Percentiles rank a stretch among this genome's conserved stretches.
Evolutionary conservation across 2,329 filamentous ascomycete genomes (phyloP).

Genomic region (Cadophora luteo-olivacea): DNA sequence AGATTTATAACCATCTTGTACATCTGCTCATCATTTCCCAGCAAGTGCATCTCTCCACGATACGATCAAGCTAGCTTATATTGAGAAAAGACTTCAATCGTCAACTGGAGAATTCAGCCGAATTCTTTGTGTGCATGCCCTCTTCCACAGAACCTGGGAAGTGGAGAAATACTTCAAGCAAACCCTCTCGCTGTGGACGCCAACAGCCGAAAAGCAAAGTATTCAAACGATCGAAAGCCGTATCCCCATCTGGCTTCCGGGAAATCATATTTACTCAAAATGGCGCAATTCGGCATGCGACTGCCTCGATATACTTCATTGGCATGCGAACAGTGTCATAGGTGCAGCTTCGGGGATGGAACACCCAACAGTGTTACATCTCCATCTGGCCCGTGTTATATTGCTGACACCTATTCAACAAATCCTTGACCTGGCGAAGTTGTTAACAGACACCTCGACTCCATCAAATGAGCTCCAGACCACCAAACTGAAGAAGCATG

Average conservation of each 20-base stretch:
- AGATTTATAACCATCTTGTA: neutral
- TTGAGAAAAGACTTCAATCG: conserved; percentile 53
- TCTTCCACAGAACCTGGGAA: conserved; percentile 57
- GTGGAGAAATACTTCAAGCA: conserved; percentile 52
- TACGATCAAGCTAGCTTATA: conserved; percentile 54
- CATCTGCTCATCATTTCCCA: conserved; percentile 6
- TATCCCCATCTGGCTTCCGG: conserved; percentile 53
- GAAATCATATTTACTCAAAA: conserved; percentile 53
- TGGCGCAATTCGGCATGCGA: conserved; percentile 53
- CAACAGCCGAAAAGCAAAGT: conserved; percentile 49
- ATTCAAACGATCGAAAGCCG: conserved; percentile 44
- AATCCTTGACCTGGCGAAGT: conserved; percentile 33
- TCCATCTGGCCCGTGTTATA: conserved; percentile 51
- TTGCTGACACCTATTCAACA: conserved; percentile 47
- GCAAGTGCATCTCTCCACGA: conserved; percentile 48
- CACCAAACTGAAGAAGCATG: conserved; percentile 38
- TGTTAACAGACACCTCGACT: conserved; percentile 20
- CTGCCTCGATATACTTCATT: conserved; percentile 51
- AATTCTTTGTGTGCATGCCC: conserved; percentile 55
- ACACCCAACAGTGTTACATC: conserved; percentile 51
- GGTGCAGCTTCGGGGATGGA: conserved; percentile 50
- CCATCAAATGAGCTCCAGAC: conserved; percentile 35
- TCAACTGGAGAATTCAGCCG: conserved; percentile 56
- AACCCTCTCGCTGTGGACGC: conserved; percentile 53
- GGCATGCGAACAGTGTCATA: conserved; percentile 50